Conservation (phyloP, 257 asterid genomes). For the Solanum raphanifolium region DNA sequence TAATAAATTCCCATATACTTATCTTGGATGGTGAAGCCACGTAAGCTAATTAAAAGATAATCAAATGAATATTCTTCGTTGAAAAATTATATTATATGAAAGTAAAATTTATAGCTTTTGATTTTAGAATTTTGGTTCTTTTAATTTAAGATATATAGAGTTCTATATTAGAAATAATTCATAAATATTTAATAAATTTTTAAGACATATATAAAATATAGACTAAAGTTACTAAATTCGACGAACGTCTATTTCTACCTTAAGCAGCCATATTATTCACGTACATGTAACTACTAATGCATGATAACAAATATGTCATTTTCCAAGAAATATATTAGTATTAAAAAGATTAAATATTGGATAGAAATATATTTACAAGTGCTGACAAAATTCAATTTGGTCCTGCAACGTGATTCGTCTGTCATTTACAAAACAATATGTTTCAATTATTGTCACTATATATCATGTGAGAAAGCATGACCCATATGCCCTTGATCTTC, state of each 20-base stretch:
- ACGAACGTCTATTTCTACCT: not conserved
- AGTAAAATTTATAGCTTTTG: not conserved
- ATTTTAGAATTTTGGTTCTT: not conserved
- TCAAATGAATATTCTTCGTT: not conserved
- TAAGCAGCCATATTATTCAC: not conserved
- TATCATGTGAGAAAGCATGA: constrained; percentile 13
- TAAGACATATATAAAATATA: not conserved
- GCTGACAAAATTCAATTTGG: not conserved
- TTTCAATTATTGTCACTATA: constrained; percentile 16
- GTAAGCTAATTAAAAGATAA: not conserved
- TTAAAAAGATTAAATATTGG: not conserved
- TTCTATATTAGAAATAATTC: not conserved
- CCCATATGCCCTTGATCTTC: not conserved
- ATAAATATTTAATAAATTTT: not conserved
- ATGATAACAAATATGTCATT: not conserved
- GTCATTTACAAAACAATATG: not conserved
- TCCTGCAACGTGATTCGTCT: constrained; percentile 8
- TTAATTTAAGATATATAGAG: not conserved
- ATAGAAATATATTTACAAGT: not conserved
- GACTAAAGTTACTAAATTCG: not conserved
- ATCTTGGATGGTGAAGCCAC: rapidly evolving
- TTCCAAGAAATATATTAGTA: too few relatives aligned
- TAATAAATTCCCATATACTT: not conserved
- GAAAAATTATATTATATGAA: too few relatives aligned
- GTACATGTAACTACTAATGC: not conserved